Conservation (phyloP, 2,329 filamentous ascomycete genomes). For the Cordyceps javanica region DNA sequence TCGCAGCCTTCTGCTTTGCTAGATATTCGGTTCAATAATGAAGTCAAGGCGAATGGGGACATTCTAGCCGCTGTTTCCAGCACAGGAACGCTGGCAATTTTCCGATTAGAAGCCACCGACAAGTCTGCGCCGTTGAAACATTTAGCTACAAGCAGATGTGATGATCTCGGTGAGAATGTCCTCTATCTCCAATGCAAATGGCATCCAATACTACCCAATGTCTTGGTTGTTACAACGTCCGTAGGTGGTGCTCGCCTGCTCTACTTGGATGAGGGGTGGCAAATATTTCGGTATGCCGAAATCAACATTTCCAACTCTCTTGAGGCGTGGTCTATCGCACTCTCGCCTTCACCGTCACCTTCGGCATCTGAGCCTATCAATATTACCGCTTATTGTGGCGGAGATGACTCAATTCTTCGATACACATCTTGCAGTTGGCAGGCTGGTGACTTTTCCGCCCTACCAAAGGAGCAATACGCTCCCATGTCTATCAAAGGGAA, state of each 20-base stretch:
- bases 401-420: conserved; percentile 65
- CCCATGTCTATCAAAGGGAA: conserved; percentile 32
- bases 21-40: conserved; percentile 73
- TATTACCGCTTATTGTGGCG: conserved; percentile 58
- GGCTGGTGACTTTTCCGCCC: conserved; percentile 9
- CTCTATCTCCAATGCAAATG: conserved; percentile 70
- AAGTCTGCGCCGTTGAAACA: conserved; percentile 30
- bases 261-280: conserved; percentile 37
- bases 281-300: conserved; percentile 27
- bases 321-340: conserved; percentile 70
- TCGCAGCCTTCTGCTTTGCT: conserved; percentile 68
- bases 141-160: conserved; percentile 38
- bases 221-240: conserved; percentile 67
- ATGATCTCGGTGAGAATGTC: conserved; percentile 47
- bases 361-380: conserved; percentile 18
- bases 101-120: conserved; percentile 41
- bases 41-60: conserved; percentile 32
- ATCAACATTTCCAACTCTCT: conserved; percentile 46
- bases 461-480: conserved; percentile 19
- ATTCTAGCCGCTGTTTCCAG: conserved; percentile 73
- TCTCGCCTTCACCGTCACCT: conserved; percentile 34
- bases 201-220: conserved; percentile 51
- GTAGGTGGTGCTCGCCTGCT: conserved; percentile 57
- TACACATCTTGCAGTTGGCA: conserved; percentile 32
- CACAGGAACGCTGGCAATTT: conserved; percentile 63